Base-by-base conservation (phyloP, 208 protist species). In the Trypanosoma lewisi region DNA sequence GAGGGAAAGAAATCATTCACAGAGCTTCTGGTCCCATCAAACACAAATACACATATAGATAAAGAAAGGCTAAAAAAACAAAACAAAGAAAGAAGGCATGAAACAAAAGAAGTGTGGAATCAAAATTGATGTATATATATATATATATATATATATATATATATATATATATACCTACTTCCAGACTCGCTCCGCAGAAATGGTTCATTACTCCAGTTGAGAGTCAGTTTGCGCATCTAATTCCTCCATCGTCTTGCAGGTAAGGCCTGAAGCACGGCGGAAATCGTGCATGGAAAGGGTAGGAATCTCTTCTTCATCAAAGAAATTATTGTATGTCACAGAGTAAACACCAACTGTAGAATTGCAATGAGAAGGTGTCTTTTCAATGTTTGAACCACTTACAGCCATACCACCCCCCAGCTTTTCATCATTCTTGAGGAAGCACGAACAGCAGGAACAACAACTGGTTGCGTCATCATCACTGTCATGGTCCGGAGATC, bases 271-370 rank as follows among this genome's bases (percentile, higher is more conserved):
- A 2, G 53, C 12, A 9, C 56, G 42, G 14, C 69, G 67, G 33
- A 88, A 82, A 53, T 63, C 77, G 39, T 77, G 63, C 49, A 83
- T 76, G 17, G 78, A 88, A 50, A 88, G 45, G 33, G 67, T 45
- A 33, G 75, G 68, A 41, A 82, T 80, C 23, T 84, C 82, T 2
- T 75, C 71, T 39, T 75, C 72, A 25, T 63, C 37, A 28, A 63
- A 63, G 36, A 64, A 71, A 27, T 71, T 71, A 19, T 71, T 64
- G 50, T 71, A 64, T 19, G 57, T 50, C 19, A 71, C 65, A 16
- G 7, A 16, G 23, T 17, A 34, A 12, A n/a, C 16, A 23, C 21
- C 30, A 25, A 19, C 11, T 2, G 12, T 9, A 36, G 5, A 44
- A 25, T 42, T 64, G 19, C 0, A 19, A 27, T 9, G 2, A 60